phyloP scores from a whole-genome alignment of 2,329 filamentous ascomycete genomes.

The Escovopsis sp. region DNA sequence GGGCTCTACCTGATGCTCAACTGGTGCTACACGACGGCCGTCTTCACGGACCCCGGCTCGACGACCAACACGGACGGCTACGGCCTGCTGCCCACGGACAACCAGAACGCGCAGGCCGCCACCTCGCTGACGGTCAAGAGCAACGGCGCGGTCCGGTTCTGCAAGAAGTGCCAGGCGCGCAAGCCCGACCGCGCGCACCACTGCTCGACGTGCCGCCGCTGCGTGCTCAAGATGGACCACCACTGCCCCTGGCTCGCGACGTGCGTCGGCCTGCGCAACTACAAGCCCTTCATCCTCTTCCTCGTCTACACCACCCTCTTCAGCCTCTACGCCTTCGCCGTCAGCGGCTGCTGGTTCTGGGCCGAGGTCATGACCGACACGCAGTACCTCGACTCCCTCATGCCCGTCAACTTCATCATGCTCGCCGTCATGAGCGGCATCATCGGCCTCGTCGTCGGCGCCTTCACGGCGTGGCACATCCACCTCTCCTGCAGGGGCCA shows the following conservation, averaged over 20 bases:
- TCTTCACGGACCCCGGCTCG: slow-evolving; percentile 79
- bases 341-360: slow-evolving; percentile 72
- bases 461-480: slow-evolving; percentile 88
- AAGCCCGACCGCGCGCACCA: slow-evolving; percentile 96
- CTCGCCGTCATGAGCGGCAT: slow-evolving; percentile 78
- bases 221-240: slow-evolving; percentile 98
- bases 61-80: slow-evolving; percentile 55
- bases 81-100: slow-evolving; percentile 58
- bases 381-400: slow-evolving; percentile 57
- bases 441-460: slow-evolving; percentile 75
- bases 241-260: slow-evolving; percentile 97
- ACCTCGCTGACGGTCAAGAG: slow-evolving; percentile 86
- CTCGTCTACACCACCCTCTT: slow-evolving; percentile 76
- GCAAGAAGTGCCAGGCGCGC: slow-evolving; percentile 90
- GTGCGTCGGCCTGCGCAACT: slow-evolving; percentile 85
- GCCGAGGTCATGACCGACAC: slow-evolving; percentile 61
- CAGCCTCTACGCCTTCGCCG: too few relatives aligned
- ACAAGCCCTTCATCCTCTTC: slow-evolving; percentile 91
- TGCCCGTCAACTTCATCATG: slow-evolving; percentile 85
- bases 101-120: slow-evolving; percentile 39
- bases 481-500: slow-evolving; percentile 63
- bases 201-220: slow-evolving; percentile 86
- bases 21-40: slow-evolving; percentile 80
- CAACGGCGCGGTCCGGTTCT: slow-evolving; percentile 74
- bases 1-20: slow-evolving; percentile 66